Evolutionary conservation across 1,284 basidiomycete genomes (phyloP).

Genomic region (Ganoderma lucidum): DNA sequence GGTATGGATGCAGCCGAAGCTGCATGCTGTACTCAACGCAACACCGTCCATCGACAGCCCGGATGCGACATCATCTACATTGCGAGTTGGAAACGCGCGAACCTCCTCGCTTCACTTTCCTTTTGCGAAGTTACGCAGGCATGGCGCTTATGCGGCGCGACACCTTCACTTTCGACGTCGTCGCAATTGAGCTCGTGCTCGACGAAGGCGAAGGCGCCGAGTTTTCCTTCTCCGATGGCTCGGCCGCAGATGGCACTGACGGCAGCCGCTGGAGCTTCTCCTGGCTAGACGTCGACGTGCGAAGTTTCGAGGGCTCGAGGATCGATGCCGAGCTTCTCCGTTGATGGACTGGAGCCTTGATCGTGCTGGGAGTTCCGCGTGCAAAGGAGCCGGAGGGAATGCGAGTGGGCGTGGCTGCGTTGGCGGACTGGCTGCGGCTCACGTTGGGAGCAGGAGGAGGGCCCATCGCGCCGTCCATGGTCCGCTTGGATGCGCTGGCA

Average conservation of each 20-base stretch:
- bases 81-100: background rate
- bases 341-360: conserved; percentile 26
- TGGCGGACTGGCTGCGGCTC: conserved; percentile 24
- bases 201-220: conserved; percentile 34
- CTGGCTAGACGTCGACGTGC: conserved; percentile 28
- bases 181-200: conserved; percentile 18
- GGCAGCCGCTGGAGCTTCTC: conserved; percentile 38
- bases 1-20: conserved; percentile 18
- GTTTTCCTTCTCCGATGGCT: conserved; percentile 55
- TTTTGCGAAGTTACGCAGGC: conserved; percentile 23
- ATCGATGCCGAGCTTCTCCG: conserved; percentile 43
- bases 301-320: conserved; percentile 38
- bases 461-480: conserved; percentile 53
- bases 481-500: conserved; percentile 34
- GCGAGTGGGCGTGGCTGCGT: conserved; percentile 35
- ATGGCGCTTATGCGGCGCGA: conserved; percentile 33
- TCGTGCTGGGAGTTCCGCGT: conserved; percentile 32
- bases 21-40: conserved; percentile 23
- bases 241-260: conserved; percentile 42
- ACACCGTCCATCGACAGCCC: conserved; percentile 20
- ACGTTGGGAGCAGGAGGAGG: conserved; percentile 49
- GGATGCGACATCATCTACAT: background rate
- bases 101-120: background rate
- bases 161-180: conserved; percentile 22
- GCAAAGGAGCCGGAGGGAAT: conserved; percentile 36